Evolutionary conservation across 176 grass and related monocot genomes (phyloP).

Genomic region (Saccharum spontaneum): DNA sequence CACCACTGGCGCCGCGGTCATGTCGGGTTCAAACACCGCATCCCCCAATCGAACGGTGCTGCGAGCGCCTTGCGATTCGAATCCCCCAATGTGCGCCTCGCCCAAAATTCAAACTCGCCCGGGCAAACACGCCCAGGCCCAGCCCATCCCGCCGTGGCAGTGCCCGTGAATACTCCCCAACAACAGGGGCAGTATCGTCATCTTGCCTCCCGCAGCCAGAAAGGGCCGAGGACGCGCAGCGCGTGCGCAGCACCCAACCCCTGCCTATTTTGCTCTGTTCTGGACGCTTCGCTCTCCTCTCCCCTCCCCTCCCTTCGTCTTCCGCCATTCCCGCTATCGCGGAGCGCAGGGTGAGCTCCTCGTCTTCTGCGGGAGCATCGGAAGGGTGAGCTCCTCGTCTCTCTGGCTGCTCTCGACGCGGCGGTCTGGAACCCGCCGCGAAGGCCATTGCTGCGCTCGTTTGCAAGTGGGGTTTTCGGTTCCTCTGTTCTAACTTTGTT

Average conservation of each 20-base stretch:
- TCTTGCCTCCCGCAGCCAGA: not conserved
- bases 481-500: not conserved
- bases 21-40: not conserved
- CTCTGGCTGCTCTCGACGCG: too few species aligned
- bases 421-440: not conserved
- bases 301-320: not conserved
- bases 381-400: not conserved
- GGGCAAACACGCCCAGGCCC: not conserved
- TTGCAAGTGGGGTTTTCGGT: not conserved
- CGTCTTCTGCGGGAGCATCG: not conserved
- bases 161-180: not conserved
- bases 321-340: not conserved
- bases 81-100: not conserved
- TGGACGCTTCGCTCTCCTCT: not conserved
- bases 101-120: constrained; percentile 51
- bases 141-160: not conserved
- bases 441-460: not conserved
- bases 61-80: not conserved
- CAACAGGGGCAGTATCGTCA: not conserved
- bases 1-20: constrained; percentile 9
- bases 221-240: not conserved
- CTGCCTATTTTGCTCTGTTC: constrained; percentile 1
- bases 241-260: not conserved
- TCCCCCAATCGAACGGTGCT: constrained; percentile 31
- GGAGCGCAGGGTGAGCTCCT: not conserved